These are phyloP conservation scores for Pittosporum tobira DNA, from an alignment of 129 eudicot genomes.

Conservation along the genomic window DNA sequence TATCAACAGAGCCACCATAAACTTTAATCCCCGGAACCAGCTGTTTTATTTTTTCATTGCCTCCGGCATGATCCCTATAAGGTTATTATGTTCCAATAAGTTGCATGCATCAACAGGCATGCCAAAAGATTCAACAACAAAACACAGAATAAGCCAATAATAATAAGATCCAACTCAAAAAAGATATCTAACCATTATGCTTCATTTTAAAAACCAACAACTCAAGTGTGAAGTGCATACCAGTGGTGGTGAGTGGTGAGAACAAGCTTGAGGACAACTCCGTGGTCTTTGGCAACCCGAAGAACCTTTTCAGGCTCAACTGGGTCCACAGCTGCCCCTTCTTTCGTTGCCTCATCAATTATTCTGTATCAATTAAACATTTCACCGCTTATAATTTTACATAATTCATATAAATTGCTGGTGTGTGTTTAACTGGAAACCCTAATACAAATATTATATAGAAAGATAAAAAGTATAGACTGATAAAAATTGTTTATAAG, in stretches of 20 bases:
- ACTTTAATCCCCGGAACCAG: conserved; percentile 73
- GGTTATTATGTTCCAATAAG: background rate
- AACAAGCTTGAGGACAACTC: conserved; percentile 57
- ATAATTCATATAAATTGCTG: too few relatives aligned
- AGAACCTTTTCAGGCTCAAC: conserved; percentile 91
- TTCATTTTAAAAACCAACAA: background rate
- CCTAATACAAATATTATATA: background rate
- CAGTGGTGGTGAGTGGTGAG: conserved; percentile 99
- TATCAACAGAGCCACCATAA: conserved; percentile 78
- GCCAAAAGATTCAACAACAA: background rate
- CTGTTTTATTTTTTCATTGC: conserved; percentile 72
- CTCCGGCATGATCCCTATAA: conserved; percentile 98
- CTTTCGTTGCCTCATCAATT: conserved; percentile 74
- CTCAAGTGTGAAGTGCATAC: conserved; percentile 18
- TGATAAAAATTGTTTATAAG: too few relatives aligned
- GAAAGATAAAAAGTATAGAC: background rate
- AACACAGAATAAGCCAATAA: background rate
- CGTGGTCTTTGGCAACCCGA: conserved; percentile 54
- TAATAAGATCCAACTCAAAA: background rate
- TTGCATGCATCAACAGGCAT: background rate
- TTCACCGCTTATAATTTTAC: too few relatives aligned
- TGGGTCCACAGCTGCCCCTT: conserved; percentile 94
- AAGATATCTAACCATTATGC: background rate
- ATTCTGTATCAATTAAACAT: conserved; percentile 37
- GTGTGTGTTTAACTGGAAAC: background rate